phyloP scores from a whole-genome alignment of 495 filamentous ascomycete genomes.

The Aspergillus cristatus region DNA sequence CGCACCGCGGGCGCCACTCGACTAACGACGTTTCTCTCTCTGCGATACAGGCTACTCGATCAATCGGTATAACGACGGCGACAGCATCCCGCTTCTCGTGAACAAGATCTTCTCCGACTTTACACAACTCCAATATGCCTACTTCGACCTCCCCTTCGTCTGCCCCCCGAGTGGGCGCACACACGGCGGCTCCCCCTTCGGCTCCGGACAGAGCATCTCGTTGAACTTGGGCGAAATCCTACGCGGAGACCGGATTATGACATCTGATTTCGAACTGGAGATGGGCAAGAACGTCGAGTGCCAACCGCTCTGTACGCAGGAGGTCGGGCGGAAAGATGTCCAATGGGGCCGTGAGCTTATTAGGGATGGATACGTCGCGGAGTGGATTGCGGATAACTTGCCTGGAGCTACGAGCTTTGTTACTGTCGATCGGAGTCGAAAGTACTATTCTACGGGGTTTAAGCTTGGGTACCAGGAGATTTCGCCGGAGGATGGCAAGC shows the following conservation, averaged over 20 bases:
- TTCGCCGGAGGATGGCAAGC: conserved; percentile 47
- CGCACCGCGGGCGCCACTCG: too few species aligned
- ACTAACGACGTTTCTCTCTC: conserved; percentile 1
- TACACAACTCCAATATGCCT: conserved; percentile 88
- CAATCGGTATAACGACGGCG: conserved; percentile 69
- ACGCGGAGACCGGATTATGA: conserved; percentile 81
- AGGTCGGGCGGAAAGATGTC: conserved; percentile 56
- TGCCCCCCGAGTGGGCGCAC: conserved; percentile 68
- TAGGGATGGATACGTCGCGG: conserved; percentile 74
- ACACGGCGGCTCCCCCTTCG: conserved; percentile 59
- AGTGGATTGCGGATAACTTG: conserved; percentile 96
- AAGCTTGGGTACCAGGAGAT: conserved; percentile 77
- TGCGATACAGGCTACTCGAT: conserved; percentile 57
- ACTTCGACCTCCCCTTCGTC: conserved; percentile 87
- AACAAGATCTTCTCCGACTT: conserved; percentile 95
- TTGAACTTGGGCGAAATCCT: conserved; percentile 91
- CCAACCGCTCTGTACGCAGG: conserved; percentile 61
- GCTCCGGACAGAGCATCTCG: conserved; percentile 72
- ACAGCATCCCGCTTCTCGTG: conserved; percentile 78
- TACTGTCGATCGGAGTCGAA: conserved; percentile 76
- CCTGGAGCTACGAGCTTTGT: conserved; percentile 91
- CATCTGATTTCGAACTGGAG: conserved; percentile 75
- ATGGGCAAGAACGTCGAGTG: conserved; percentile 77
- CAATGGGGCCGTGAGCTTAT: conserved; percentile 67
- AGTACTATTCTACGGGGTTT: conserved; percentile 94